Evolutionary conservation across 1,284 basidiomycete genomes (phyloP).

Genomic region (Cutaneotrichosporon sp.): DNA sequence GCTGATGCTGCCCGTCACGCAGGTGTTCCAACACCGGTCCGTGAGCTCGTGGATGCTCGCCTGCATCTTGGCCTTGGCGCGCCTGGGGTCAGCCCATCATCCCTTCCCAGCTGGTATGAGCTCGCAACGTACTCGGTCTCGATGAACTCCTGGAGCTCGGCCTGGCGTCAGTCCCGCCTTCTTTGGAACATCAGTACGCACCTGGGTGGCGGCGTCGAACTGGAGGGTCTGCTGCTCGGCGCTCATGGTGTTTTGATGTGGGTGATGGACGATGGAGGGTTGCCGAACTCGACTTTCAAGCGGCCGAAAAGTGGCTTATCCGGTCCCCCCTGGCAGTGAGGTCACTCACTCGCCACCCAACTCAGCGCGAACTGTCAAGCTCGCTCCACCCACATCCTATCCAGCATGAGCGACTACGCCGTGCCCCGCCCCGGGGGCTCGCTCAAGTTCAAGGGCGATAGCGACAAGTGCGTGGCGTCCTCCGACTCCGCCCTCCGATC

Average conservation of each 20-base stretch:
- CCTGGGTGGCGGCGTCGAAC: constrained; percentile 76
- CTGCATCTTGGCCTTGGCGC: constrained; percentile 79
- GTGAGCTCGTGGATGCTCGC: constrained; percentile 57
- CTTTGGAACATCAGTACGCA: constrained; percentile 52
- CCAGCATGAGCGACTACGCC: constrained; percentile 67
- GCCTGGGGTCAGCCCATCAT: constrained; percentile 54
- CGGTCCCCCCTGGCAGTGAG: neutral
- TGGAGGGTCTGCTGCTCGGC: constrained; percentile 39
- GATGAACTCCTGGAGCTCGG: constrained; percentile 80
- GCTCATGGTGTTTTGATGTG: constrained; percentile 4
- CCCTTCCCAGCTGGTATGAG: too few relatives aligned
- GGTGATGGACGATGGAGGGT: neutral
- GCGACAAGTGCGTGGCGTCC: constrained; percentile 78
- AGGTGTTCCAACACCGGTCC: constrained; percentile 75
- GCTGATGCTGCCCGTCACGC: constrained; percentile 80
- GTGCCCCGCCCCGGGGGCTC: constrained; percentile 75
- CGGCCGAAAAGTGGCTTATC: constrained; percentile 7
- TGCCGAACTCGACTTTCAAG: neutral
- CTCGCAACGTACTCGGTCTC: constrained; percentile 65
- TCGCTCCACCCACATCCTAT: neutral
- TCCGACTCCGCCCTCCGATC: too few relatives aligned
- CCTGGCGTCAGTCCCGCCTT: constrained; percentile 62
- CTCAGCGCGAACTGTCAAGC: neutral
- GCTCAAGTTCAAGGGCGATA: constrained; percentile 81
- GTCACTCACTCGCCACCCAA: constrained; percentile 3